Conservation (phyloP, 2,329 filamentous ascomycete species). For the Ceratocystis alfenasii region DNA sequence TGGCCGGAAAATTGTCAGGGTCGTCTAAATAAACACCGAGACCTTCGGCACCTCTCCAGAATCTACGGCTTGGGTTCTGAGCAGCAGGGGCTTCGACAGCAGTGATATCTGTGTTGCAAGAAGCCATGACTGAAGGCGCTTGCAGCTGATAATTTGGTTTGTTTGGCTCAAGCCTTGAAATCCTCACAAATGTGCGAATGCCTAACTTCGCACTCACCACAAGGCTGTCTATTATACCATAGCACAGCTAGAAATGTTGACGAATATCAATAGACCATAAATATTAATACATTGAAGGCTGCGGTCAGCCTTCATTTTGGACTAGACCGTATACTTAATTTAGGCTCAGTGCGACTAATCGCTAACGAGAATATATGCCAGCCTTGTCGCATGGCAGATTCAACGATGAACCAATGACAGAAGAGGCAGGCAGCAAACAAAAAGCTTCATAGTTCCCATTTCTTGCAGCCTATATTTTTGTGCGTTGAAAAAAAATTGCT, state of each 20-base stretch:
- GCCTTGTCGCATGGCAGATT: background rate
- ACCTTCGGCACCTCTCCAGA: constrained; percentile 39
- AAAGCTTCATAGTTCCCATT: too few relatives aligned
- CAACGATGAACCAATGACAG: too few relatives aligned
- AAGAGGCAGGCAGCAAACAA: too few relatives aligned
- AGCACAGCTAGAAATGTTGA: background rate
- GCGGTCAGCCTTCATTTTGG: background rate
- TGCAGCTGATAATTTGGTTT: background rate
- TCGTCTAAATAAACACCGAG: constrained; percentile 54
- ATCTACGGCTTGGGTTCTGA: constrained; percentile 27
- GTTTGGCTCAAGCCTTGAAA: background rate
- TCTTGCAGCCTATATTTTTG: too few relatives aligned
- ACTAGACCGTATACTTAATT: constrained; percentile 7
- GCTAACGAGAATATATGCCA: background rate
- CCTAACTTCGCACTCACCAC: background rate
- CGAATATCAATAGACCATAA: background rate
- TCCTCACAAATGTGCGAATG: background rate
- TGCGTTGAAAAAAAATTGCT: too few relatives aligned
- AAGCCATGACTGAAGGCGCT: background rate
- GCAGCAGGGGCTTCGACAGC: background rate
- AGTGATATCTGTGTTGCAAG: background rate
- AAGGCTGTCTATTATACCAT: constrained; percentile 3
- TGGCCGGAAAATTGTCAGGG: constrained; percentile 49
- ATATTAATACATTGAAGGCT: background rate
- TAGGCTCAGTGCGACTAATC: background rate